These are phyloP conservation scores for Thoreauomyces humboldtii DNA, from an alignment of 192 early-diverging fungal species.

Conservation along the genomic window DNA sequence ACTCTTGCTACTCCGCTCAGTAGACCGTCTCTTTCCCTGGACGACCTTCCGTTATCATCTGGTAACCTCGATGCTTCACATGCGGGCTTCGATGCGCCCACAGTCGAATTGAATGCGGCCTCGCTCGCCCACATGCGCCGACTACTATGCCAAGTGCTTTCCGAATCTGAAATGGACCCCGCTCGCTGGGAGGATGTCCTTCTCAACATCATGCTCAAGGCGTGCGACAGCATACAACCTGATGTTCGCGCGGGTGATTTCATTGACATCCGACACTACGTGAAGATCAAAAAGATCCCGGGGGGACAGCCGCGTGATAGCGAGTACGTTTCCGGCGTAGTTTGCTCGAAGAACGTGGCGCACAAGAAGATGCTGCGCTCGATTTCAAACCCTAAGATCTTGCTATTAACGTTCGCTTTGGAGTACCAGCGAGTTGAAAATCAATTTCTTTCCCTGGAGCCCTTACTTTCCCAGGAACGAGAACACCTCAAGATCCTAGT, in stretches of 20 bases:
- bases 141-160: slow-evolving; percentile 70
- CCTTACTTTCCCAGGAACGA: slow-evolving; percentile 78
- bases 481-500: slow-evolving; percentile 81
- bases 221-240: slow-evolving; percentile 58
- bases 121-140: slow-evolving; percentile 66
- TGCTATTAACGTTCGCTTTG: slow-evolving; percentile 84
- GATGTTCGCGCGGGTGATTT: slow-evolving; percentile 72
- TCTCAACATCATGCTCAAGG: slow-evolving; percentile 66
- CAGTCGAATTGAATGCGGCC: slow-evolving; percentile 54
- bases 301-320: slow-evolving; percentile 77
- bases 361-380: slow-evolving; percentile 84
- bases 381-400: slow-evolving; percentile 70
- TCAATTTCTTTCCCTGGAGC: slow-evolving; percentile 77
- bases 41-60: not conserved
- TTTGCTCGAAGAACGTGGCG: slow-evolving; percentile 89
- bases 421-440: slow-evolving; percentile 74
- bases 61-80: slow-evolving; percentile 7
- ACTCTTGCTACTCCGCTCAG: slow-evolving; percentile 37
- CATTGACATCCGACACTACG: slow-evolving; percentile 81
- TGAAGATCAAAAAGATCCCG: slow-evolving; percentile 94
- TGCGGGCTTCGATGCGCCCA: slow-evolving; percentile 30
- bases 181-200: slow-evolving; percentile 70
- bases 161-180: slow-evolving; percentile 54
- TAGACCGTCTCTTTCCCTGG: not conserved
- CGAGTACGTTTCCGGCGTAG: slow-evolving; percentile 84